These are phyloP conservation scores for Diaporthe sp. DNA, from an alignment of 2,329 filamentous ascomycete species.

Conservation along the genomic window DNA sequence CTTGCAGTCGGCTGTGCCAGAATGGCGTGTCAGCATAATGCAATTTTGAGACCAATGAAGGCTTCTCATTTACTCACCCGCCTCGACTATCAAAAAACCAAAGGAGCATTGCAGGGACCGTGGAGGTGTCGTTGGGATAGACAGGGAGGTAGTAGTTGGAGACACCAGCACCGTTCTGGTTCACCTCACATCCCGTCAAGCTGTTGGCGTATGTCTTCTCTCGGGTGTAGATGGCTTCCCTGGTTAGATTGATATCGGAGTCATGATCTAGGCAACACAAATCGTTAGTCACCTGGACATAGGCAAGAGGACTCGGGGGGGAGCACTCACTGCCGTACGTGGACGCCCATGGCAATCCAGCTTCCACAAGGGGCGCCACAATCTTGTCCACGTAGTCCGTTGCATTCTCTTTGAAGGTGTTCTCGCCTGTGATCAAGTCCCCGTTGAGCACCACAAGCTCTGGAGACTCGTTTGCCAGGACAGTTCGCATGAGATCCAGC, in stretches of 20 bases:
- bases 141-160: conserved; percentile 39
- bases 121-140: conserved; percentile 13
- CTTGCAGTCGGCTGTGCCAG: conserved; percentile 54
- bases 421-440: conserved; percentile 70
- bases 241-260: conserved; percentile 61
- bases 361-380: conserved; percentile 59
- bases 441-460: conserved; percentile 70
- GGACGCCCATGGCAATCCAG: conserved; percentile 63
- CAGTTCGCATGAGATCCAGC: conserved; percentile 59
- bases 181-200: conserved; percentile 26
- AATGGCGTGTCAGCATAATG: background rate
- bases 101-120: conserved; percentile 55
- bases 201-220: conserved; percentile 40
- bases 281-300: no score
- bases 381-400: conserved; percentile 62
- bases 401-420: conserved; percentile 58
- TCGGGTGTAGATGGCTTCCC: conserved; percentile 41
- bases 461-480: conserved; percentile 59
- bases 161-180: conserved; percentile 21
- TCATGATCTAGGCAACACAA: conserved; percentile 65
- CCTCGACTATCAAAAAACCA: conserved; percentile 75
- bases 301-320: background rate
- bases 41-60: accelerated
- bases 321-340: conserved; percentile 56
- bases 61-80: conserved; percentile 43